Evolutionary conservation across 306 rosid genomes (phyloP), one percentile per base, ranked within the genome.

Genomic region (Hippophae gyantsensis): DNA sequence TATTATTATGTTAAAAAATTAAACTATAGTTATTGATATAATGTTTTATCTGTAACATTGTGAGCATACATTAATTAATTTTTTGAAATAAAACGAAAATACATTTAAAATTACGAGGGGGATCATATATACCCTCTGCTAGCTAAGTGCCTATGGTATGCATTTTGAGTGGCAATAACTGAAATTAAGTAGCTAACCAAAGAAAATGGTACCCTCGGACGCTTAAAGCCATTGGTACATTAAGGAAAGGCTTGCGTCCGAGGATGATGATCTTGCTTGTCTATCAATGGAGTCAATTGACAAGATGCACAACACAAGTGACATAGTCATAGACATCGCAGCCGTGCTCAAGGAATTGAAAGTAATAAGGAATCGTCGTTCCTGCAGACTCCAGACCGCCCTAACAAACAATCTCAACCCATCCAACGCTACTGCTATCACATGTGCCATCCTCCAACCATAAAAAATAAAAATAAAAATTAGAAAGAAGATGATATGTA

Each of bases 361-460:
- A 57, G 63, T 81, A 40, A 55, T 40, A 40, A 81, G 72, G 73
- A 77, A 76, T 8, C 90, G 79, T 5, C 80, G 74, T 73, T 82
- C 86, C 62, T 77, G 96, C 43, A 85, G 71, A 9, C 70, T 72
- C 90, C 94, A 85, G 23, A 80, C 58, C 32, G 94, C 82, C 58
- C 70, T 66, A 3, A 74, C 68, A 63, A 88, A 73, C 60, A 44
- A 14, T 46, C 56, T 54, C 58, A 81, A 51, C 7, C 84, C 79
- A 32, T 77, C 64, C 7, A 74, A 64, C 72, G 74, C 68, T 81
- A 58, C 65, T 27, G 73, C 47, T 6, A 80, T 9, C 60, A 80
- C 57, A 66, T 66, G 74, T 82, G 85, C 80, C 40, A 51, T 62
- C 55, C 10, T 9, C 7, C 9, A 42, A 5, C 5, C n/a, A 23